Percentiles rank a stretch among this genome's conserved stretches.
These are phyloP conservation scores for Metschnikowia aberdeeniae DNA, from an alignment of 805 yeast species.

Conservation along the genomic window DNA sequence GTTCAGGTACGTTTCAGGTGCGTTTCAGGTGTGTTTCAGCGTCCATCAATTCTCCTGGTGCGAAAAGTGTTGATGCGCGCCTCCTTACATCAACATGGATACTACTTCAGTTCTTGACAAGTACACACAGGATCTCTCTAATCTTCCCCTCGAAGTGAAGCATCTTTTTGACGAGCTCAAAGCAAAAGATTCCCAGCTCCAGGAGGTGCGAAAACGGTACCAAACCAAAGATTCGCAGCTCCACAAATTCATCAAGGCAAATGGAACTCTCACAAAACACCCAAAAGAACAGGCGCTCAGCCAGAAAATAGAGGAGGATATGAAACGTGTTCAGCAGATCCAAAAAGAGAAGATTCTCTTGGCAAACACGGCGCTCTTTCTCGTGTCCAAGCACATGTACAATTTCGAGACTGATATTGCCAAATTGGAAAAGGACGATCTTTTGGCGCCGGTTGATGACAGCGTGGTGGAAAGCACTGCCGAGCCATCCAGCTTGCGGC, in stretches of 20 bases:
- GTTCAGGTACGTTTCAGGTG: neutral
- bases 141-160: slow-evolving; percentile 82
- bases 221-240: slow-evolving; percentile 72
- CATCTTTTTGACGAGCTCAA: slow-evolving; percentile 76
- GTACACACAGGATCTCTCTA: slow-evolving; percentile 61
- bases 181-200: slow-evolving; percentile 59
- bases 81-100: slow-evolving; percentile 51
- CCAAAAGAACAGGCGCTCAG: slow-evolving; percentile 73
- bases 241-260: slow-evolving; percentile 75
- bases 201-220: slow-evolving; percentile 62
- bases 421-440: slow-evolving; percentile 75
- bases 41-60: no score
- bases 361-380: slow-evolving; percentile 78
- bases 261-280: slow-evolving; percentile 75
- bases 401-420: slow-evolving; percentile 73
- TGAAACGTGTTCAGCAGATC: slow-evolving; percentile 51
- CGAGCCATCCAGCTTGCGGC: slow-evolving; percentile 5
- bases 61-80: neutral
- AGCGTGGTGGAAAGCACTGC: slow-evolving; percentile 12
- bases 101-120: slow-evolving; percentile 67
- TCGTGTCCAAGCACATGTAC: slow-evolving; percentile 69
- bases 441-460: slow-evolving; percentile 54
- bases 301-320: slow-evolving; percentile 65
- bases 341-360: slow-evolving; percentile 77
- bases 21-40: neutral